phyloP scores from a whole-genome alignment of 2,329 filamentous ascomycete genomes.

The Myriosclerotinia curreyana region DNA sequence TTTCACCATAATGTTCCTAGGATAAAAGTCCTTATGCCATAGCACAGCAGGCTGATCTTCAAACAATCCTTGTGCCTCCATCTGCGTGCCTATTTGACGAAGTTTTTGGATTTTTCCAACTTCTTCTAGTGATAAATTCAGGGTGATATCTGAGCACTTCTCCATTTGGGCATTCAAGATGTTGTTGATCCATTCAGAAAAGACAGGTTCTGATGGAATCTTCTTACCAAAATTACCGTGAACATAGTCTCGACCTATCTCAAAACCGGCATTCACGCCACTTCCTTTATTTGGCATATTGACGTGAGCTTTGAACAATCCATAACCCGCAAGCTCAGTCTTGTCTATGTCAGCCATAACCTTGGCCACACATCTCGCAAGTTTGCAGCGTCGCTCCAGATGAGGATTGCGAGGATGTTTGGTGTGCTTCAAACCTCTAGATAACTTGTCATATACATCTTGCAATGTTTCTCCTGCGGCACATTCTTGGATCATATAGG shows the following conservation, averaged over 20 bases:
- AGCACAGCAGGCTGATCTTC: not conserved
- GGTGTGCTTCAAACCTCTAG: not conserved
- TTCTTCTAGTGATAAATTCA: not conserved
- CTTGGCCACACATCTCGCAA: not conserved
- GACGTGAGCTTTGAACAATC: not conserved
- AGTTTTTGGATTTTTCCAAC: not conserved
- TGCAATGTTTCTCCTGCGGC: not conserved
- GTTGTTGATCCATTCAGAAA: not conserved
- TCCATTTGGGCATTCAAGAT: not conserved
- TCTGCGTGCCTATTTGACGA: not conserved
- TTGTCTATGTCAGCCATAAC: not conserved
- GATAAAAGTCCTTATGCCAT: slow-evolving; percentile 5
- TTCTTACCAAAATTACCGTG: not conserved
- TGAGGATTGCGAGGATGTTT: not conserved
- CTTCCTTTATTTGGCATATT: not conserved
- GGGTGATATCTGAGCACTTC: not conserved
- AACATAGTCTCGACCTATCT: not conserved
- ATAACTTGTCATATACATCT: not conserved
- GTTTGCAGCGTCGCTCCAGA: not conserved
- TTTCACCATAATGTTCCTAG: not conserved
- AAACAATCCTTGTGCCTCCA: not conserved
- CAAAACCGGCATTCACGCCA: not conserved
- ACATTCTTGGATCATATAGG: not conserved
- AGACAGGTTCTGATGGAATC: not conserved
- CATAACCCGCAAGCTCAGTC: not conserved